Evolutionary conservation across 345 rosid genomes (phyloP).

Genomic region (Arabidopsis suecica): DNA sequence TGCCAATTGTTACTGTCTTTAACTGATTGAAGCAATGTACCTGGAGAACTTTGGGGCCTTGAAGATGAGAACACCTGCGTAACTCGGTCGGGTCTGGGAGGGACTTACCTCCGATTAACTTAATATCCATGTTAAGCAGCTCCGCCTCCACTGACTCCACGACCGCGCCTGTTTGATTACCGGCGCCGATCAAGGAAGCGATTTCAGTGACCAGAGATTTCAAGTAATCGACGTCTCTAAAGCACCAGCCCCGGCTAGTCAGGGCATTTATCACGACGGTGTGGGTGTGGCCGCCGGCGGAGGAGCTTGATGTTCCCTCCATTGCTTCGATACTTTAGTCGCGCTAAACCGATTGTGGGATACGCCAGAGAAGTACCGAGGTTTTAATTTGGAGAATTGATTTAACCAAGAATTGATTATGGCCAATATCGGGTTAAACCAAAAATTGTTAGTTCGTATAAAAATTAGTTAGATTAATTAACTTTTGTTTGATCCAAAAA

Average conservation of each 20-base stretch:
- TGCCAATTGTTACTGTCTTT: background rate
- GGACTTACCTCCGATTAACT: slow-evolving; percentile 66
- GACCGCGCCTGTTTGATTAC: slow-evolving; percentile 45
- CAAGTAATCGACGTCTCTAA: slow-evolving; percentile 55
- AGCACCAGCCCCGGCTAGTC: slow-evolving; percentile 72
- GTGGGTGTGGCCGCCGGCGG: slow-evolving; percentile 26
- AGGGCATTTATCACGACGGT: slow-evolving; percentile 59
- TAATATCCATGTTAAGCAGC: slow-evolving; percentile 77
- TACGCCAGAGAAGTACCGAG: background rate
- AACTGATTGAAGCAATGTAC: slow-evolving; percentile 39
- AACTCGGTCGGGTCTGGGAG: slow-evolving; percentile 56
- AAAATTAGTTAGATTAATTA: no score
- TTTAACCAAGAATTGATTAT: no score
- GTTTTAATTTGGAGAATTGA: background rate
- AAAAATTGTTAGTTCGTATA: no score
- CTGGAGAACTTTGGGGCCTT: slow-evolving; percentile 87
- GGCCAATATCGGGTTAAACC: no score
- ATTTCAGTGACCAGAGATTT: slow-evolving; percentile 46
- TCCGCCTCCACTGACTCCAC: slow-evolving; percentile 71
- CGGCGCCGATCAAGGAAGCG: slow-evolving; percentile 57
- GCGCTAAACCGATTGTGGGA: background rate
- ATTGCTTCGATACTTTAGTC: slow-evolving; percentile 24
- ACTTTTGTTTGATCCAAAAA: no score
- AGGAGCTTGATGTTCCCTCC: slow-evolving; percentile 43
- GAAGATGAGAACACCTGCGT: slow-evolving; percentile 62